These are phyloP conservation scores for Pluteus cervinus DNA, from an alignment of 768 basidiomycete genomes.

Conservation along the genomic window DNA sequence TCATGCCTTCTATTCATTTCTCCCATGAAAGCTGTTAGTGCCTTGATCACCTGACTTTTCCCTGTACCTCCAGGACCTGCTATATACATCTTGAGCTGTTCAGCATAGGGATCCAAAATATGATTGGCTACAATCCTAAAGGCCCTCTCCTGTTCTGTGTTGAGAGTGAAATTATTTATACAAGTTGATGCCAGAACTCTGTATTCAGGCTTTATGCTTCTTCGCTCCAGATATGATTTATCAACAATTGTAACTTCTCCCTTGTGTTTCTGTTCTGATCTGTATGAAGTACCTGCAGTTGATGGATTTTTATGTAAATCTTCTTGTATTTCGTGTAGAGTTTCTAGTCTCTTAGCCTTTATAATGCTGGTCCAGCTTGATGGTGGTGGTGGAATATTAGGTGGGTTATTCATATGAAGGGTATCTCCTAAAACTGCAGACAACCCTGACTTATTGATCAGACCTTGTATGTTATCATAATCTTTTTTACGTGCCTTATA, in stretches of 20 bases:
- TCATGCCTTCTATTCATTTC: slow-evolving; percentile 3
- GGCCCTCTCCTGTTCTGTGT: slow-evolving; percentile 24
- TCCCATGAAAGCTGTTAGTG: slow-evolving; percentile 17
- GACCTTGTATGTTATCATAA: too few species aligned
- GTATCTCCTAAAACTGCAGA: too few species aligned
- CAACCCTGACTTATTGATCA: too few species aligned
- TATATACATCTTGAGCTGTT: slow-evolving; percentile 25
- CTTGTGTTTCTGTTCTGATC: background rate
- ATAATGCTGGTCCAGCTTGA: slow-evolving; percentile 1
- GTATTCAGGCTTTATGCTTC: slow-evolving; percentile 2
- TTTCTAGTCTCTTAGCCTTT: slow-evolving; percentile 4
- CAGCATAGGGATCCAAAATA: slow-evolving; percentile 8
- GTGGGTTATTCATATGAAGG: too few species aligned
- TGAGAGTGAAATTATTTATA: slow-evolving; percentile 13
- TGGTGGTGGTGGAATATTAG: too few species aligned
- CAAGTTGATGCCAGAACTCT: slow-evolving; percentile 3
- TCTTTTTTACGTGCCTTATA: slow-evolving; percentile 1
- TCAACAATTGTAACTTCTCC: slow-evolving; percentile 16
- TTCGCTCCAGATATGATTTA: slow-evolving; percentile 15
- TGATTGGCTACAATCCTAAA: slow-evolving; percentile 25
- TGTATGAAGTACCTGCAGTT: background rate
- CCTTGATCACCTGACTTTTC: slow-evolving; percentile 24
- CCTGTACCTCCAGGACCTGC: slow-evolving; percentile 29
- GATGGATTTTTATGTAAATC: too few species aligned
- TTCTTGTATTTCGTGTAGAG: slow-evolving; percentile 1